Conservation (phyloP, 306 rosid genomes). For the Ochetophila trinervis region DNA sequence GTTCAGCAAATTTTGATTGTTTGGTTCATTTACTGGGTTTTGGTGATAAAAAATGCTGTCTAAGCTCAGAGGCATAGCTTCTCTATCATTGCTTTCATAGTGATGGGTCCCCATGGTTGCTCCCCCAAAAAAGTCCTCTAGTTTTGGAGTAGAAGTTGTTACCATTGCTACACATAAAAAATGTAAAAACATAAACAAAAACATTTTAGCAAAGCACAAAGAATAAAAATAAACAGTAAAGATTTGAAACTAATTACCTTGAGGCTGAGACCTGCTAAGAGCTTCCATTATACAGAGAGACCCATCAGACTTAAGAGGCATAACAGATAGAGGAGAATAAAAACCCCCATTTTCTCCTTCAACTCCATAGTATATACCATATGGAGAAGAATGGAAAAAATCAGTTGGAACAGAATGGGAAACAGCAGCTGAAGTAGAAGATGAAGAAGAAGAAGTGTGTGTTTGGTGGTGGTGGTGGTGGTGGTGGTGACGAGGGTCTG, state of each 20-base stretch:
- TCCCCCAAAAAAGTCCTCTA: slow-evolving; percentile 79
- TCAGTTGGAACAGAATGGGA: slow-evolving; percentile 27
- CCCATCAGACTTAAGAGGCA: slow-evolving; percentile 87
- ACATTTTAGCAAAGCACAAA: not conserved
- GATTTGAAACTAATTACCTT: slow-evolving; percentile 15
- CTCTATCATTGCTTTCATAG: slow-evolving; percentile 55
- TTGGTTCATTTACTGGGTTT: slow-evolving; percentile 32
- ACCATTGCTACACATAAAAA: slow-evolving; percentile 44
- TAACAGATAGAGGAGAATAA: slow-evolving; percentile 52
- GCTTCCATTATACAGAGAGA: slow-evolving; percentile 70
- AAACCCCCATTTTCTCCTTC: slow-evolving; percentile 51
- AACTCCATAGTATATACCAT: slow-evolving; percentile 55
- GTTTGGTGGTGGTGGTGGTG: slow-evolving; percentile 15
- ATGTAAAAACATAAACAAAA: slow-evolving; percentile 3
- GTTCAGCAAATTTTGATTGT: slow-evolving; percentile 26
- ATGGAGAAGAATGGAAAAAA: slow-evolving; percentile 46
- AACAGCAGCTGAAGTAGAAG: slow-evolving; percentile 14
- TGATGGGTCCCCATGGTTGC: slow-evolving; percentile 68
- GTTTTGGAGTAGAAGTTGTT: slow-evolving; percentile 65
- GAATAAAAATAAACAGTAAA: not conserved
- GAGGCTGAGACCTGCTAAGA: slow-evolving; percentile 54
- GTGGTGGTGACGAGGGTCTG: slow-evolving; percentile 30
- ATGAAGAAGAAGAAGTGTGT: slow-evolving; percentile 36
- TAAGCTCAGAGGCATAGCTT: slow-evolving; percentile 64
- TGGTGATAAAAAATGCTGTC: slow-evolving; percentile 58